phyloP scores from a whole-genome alignment of 768 basidiomycete genomes.

The Panellus pusillus region DNA sequence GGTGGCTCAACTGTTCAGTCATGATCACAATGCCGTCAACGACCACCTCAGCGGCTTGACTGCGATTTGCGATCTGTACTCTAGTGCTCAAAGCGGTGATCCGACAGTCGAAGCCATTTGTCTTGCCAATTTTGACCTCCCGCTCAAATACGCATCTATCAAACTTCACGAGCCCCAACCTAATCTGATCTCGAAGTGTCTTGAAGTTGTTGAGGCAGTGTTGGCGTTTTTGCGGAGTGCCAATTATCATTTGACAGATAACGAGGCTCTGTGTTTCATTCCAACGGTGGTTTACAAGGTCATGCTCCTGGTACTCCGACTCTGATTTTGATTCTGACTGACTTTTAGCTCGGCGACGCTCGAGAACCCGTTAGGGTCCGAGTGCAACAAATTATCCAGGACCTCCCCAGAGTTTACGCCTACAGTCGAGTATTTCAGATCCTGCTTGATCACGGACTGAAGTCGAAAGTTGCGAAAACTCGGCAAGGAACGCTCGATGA shows the following conservation, averaged over 20 bases:
- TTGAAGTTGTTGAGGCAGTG: slow-evolving; percentile 83
- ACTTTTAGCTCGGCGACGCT: slow-evolving; percentile 82
- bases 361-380: slow-evolving; percentile 79
- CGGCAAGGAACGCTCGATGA: slow-evolving; percentile 87
- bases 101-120: slow-evolving; percentile 63
- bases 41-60: slow-evolving; percentile 83
- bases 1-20: slow-evolving; percentile 80
- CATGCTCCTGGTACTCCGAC: not conserved
- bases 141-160: slow-evolving; percentile 91
- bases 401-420: slow-evolving; percentile 86
- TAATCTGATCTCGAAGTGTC: slow-evolving; percentile 81
- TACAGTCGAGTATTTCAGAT: slow-evolving; percentile 90
- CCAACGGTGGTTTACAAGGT: slow-evolving; percentile 92
- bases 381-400: slow-evolving; percentile 82
- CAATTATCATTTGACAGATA: slow-evolving; percentile 79
- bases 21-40: slow-evolving; percentile 93
- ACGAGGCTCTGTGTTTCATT: slow-evolving; percentile 84
- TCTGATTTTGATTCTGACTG: not conserved
- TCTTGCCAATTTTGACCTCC: slow-evolving; percentile 86
- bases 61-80: slow-evolving; percentile 74
- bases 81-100: slow-evolving; percentile 53
- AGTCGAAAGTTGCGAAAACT: slow-evolving; percentile 89
- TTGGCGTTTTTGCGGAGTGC: slow-evolving; percentile 70
- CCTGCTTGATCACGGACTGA: slow-evolving; percentile 84
- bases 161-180: slow-evolving; percentile 90